phyloP scores from a whole-genome alignment of 805 yeast genomes.

The Blastobotrys mokoenaii region DNA sequence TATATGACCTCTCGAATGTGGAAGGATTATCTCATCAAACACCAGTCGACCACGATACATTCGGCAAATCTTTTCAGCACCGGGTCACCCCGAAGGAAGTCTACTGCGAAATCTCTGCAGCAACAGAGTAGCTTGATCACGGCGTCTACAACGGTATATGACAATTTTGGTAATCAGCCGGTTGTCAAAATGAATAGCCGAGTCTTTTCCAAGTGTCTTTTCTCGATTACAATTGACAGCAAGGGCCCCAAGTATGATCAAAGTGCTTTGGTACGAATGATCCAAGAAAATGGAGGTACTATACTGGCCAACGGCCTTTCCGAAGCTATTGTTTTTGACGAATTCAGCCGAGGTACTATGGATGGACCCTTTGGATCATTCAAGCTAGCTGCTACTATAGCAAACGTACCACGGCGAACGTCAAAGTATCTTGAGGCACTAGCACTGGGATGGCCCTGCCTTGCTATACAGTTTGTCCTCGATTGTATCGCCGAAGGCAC shows the following conservation, averaged over 20 bases:
- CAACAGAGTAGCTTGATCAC: background rate
- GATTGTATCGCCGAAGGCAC: conserved; percentile 36
- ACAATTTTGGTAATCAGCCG: background rate
- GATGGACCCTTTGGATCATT: background rate
- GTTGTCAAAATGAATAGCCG: background rate
- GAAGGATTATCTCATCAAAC: conserved; percentile 8
- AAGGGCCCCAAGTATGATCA: conserved; percentile 1
- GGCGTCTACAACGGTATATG: background rate
- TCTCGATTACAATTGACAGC: conserved; percentile 14
- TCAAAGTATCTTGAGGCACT: conserved; percentile 69
- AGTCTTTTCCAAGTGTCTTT: background rate
- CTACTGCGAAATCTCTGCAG: background rate
- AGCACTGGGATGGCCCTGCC: conserved; percentile 80
- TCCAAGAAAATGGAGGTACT: conserved; percentile 16
- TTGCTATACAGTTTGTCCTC: conserved; percentile 48
- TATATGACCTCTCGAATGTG: conserved; percentile 2
- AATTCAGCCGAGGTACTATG: background rate
- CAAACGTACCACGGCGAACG: conserved; percentile 53
- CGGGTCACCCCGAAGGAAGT: background rate
- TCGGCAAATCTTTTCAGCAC: background rate
- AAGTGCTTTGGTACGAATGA: conserved; percentile 2
- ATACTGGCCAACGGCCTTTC: conserved; percentile 15
- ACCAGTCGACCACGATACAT: background rate
- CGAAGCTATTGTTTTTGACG: conserved; percentile 12
- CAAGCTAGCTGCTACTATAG: conserved; percentile 56